Evolutionary conservation across 495 filamentous ascomycete species (phyloP), one percentile per base, ranked within the genome.

Genomic region (Hypoxylon subgilvum): DNA sequence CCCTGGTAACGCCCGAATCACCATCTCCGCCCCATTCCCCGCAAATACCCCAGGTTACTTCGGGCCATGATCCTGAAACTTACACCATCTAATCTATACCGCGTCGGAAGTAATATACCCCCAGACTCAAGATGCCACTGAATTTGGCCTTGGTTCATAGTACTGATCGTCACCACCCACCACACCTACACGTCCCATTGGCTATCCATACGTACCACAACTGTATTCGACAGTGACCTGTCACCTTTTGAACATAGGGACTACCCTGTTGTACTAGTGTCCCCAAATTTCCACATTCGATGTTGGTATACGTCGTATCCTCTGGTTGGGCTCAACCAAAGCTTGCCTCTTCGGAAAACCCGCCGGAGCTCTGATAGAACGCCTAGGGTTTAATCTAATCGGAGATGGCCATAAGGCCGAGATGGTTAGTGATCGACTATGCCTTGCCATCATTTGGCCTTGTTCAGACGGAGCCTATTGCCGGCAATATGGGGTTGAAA

Each of bases 11-110:
- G n/a, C 52, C 52, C 52, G 40, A 58, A 58, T 44, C 52, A 63
- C 10, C 34, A 1, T 40, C 36, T 34, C 10, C 25, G 17, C 52
- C 44, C 61, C 53, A 58, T 64, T 51, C 61, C 61, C 61, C 61
- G 53, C 61, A 59, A 63, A 54, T 55, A 64, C 49, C 61, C 54
- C 54, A 64, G 61, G 61, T 64, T 64, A 59, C 61, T 59, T 58
- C 61, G 61, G 61, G 36, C 49, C 61, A 58, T 44, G 54, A 41
- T 59, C 50, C 54, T 64, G 61, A 64, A 64, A 64, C 61, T 38
- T 54, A 64, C 43, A 58, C 47, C 18, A 58, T 55, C 10, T 47
- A 64, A 64, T 59, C 44, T 64, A 64, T 55, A 64, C 59, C 51
- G 25, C 44, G 31, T 55, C 61, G 54, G 61, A 57, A 59, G 49